Evolutionary conservation across 148 eudicot species (phyloP).

Genomic region (Chenopodium suecicum): DNA sequence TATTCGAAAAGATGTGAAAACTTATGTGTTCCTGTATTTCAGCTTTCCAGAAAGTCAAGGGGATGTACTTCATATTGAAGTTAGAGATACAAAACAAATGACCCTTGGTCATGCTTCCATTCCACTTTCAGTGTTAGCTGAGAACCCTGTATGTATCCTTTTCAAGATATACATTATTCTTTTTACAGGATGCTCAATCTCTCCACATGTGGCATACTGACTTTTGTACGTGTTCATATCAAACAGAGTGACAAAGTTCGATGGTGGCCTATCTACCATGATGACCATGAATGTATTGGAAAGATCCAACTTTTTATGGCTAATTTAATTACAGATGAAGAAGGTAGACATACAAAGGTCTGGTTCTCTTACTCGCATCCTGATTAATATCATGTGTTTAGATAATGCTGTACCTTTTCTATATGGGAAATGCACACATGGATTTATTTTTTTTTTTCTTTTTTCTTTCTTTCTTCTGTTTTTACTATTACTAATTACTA

Average conservation of each 20-base stretch:
- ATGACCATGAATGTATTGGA: constrained; percentile 74
- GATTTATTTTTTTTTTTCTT: too few species aligned
- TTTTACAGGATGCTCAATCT: background rate
- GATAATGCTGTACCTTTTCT: background rate
- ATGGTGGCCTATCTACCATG: constrained; percentile 82
- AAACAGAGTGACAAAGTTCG: constrained; percentile 59
- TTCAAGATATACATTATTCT: background rate
- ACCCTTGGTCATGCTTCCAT: constrained; percentile 65
- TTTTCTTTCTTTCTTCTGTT: too few species aligned
- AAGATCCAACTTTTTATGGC: constrained; percentile 64
- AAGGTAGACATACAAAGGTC: constrained; percentile 66
- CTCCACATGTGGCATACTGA: constrained; percentile 2
- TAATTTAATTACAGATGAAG: constrained; percentile 56
- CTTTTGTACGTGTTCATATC: background rate
- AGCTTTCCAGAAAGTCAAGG: constrained; percentile 81
- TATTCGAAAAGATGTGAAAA: background rate
- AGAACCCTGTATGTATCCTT: constrained; percentile 53
- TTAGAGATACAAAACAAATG: constrained; percentile 54
- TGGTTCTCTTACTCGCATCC: constrained; percentile 3
- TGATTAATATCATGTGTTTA: background rate
- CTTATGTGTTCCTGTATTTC: constrained; percentile 24
- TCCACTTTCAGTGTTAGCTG: constrained; percentile 62
- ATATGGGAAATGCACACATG: too few species aligned
- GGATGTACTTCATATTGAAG: constrained; percentile 71
- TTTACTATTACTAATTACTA: too few species aligned